Evolutionary conservation across 2,329 filamentous ascomycete genomes (phyloP).

Genomic region (Trichoderma afroharzianum): DNA sequence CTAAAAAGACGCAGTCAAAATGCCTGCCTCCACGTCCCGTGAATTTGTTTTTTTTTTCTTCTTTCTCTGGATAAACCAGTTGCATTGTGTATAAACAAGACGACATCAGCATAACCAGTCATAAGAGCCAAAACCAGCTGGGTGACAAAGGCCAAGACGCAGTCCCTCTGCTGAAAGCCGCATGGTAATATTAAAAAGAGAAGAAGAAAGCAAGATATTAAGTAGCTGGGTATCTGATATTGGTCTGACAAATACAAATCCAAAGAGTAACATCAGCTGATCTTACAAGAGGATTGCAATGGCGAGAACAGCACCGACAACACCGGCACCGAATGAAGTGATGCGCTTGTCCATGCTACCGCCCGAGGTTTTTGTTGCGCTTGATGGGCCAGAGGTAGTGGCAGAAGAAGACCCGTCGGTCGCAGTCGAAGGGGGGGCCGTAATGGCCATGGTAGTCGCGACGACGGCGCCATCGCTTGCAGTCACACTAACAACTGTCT

Average conservation of each 20-base stretch:
- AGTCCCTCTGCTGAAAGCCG: background rate
- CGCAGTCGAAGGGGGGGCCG: background rate
- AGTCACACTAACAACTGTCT: background rate
- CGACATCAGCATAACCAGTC: background rate
- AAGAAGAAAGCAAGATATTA: background rate
- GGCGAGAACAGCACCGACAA: constrained; percentile 19
- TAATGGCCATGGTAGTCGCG: background rate
- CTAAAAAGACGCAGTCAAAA: background rate
- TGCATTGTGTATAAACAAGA: constrained; percentile 1
- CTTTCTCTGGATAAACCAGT: background rate
- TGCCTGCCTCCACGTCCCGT: background rate
- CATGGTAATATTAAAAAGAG: background rate
- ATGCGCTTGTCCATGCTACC: constrained; percentile 19
- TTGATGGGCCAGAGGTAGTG: background rate
- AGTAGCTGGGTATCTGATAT: constrained; percentile 11
- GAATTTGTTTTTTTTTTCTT: background rate
- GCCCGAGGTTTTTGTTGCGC: constrained; percentile 12
- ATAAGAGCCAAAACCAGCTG: background rate
- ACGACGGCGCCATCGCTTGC: background rate
- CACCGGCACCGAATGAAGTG: constrained; percentile 17
- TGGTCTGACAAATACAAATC: background rate
- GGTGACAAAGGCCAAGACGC: background rate
- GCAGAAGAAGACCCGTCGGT: background rate
- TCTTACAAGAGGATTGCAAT: constrained; percentile 20
- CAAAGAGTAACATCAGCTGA: background rate